Evolutionary conservation across 805 yeast genomes (phyloP), one percentile per base, ranked within the genome.

Genomic region (Teunomyces aglyptinius): DNA sequence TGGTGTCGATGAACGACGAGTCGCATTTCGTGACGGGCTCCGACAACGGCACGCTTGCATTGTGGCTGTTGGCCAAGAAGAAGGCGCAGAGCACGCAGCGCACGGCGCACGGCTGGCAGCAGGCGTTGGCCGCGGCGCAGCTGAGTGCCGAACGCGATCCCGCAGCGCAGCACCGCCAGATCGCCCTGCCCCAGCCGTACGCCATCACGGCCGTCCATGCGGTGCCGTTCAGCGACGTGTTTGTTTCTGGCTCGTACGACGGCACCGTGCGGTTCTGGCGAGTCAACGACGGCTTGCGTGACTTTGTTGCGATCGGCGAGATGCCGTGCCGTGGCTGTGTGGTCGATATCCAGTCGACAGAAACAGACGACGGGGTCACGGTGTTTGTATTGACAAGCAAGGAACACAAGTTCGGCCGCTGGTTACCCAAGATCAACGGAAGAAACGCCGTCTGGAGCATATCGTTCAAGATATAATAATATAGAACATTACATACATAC

Each of bases 21-120:
- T 81, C 90, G 22, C 90, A 87, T 63, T 94, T 94, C 61, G 83
- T 94, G 40, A 91, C 98, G 1, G 98, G 98, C 4, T 85, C 96
- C 12, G 99, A 94, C 62, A 92, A 91, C 63, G 99, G 99, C 36
- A 86, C 82, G 60, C 68, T 94, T 27, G 71, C 88, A n/a, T 72
- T 94, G 50, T 94, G 99, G 99, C 83, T 96, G 2, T 69, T 86
- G 47, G 83, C 88, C 20, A 89, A 89, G 69, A 94, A 94, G 78
- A 91, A 89, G 67, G 95, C 98, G 12, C 68, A 87, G 24, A 85
- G 66, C 63, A 81, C 82, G 2, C 67, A 77, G 50, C 78, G 94
- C 57, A 67, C 74, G 41, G 87, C 92, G 2, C 99, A 94, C 64
- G 99, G 97, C 2, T 55, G 77, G 15, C 73, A 77, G 45, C 80